Percentiles rank a stretch among this genome's conserved stretches.
Conservation (phyloP, 169 alveolate genomes). For the Eimeria falciformis region DNA sequence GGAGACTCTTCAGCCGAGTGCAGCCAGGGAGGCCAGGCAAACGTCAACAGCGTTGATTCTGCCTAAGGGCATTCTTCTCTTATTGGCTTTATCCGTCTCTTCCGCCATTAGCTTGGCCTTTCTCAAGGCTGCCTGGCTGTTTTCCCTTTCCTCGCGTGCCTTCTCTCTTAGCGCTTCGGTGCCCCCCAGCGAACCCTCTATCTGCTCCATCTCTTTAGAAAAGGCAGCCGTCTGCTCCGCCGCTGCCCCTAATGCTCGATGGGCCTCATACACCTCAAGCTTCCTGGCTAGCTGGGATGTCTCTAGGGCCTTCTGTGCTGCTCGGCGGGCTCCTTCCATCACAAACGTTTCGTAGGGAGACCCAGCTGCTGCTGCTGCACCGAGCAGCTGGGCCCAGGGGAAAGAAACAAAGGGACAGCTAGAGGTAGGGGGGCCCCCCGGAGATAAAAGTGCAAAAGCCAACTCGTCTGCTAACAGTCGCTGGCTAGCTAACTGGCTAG, state of each 20-base stretch:
- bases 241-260: neutral
- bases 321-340: neutral
- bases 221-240: too few relatives aligned
- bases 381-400: slow-evolving; percentile 3
- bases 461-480: neutral
- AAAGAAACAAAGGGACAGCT: neutral
- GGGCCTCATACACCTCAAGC: neutral
- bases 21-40: slow-evolving; percentile 26
- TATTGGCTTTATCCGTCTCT: neutral
- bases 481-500: neutral
- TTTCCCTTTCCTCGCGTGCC: neutral
- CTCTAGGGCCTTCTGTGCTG: neutral
- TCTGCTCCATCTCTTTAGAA: neutral
- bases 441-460: neutral
- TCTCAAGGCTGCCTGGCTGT: neutral
- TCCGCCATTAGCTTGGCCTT: neutral
- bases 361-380: slow-evolving; percentile 19
- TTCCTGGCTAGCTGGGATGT: neutral
- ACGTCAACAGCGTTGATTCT: neutral
- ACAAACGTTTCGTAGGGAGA: neutral
- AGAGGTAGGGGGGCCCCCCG: neutral
- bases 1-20: neutral
- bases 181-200: neutral
- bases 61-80: neutral
- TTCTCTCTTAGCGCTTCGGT: neutral